Percentiles rank a stretch among this genome's conserved stretches.
phyloP scores from a whole-genome alignment of 1,284 basidiomycete species.

The Irpex sp. region DNA sequence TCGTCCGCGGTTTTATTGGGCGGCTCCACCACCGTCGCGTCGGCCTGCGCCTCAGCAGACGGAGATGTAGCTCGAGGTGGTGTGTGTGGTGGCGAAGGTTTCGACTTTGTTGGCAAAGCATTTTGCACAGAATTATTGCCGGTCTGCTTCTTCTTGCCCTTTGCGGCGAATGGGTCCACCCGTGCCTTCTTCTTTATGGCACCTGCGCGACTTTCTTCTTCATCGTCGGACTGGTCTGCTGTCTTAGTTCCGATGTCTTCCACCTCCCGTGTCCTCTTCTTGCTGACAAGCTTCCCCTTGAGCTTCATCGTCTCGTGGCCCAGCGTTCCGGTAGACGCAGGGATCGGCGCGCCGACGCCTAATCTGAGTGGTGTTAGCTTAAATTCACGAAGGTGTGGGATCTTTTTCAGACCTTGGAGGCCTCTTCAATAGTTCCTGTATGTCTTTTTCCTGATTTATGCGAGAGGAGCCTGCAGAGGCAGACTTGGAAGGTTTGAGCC shows the following conservation, averaged over 20 bases:
- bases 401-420: constrained; percentile 55
- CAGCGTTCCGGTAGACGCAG: constrained; percentile 38
- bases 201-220: constrained; percentile 53
- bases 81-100: not conserved
- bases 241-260: constrained; percentile 8
- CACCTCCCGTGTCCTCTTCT: constrained; percentile 39
- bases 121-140: constrained; percentile 7
- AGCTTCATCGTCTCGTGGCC: constrained; percentile 51
- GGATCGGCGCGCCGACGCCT: constrained; percentile 64
- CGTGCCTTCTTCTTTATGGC: constrained; percentile 55
- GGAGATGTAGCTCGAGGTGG: not conserved
- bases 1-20: not conserved
- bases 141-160: constrained; percentile 17
- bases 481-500: constrained; percentile 53
- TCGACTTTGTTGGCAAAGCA: constrained; percentile 28
- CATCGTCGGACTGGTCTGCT: constrained; percentile 34
- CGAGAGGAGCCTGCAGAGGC: constrained; percentile 18
- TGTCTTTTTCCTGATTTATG: constrained; percentile 46
- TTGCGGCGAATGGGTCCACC: constrained; percentile 48
- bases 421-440: constrained; percentile 61
- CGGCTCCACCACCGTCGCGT: not conserved
- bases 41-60: not conserved
- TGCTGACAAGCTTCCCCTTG: constrained; percentile 50
- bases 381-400: constrained; percentile 2
- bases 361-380: constrained; percentile 39